These are phyloP conservation scores for Euphorbia celastroides DNA, from an alignment of 441 rosid species.

Conservation along the genomic window DNA sequence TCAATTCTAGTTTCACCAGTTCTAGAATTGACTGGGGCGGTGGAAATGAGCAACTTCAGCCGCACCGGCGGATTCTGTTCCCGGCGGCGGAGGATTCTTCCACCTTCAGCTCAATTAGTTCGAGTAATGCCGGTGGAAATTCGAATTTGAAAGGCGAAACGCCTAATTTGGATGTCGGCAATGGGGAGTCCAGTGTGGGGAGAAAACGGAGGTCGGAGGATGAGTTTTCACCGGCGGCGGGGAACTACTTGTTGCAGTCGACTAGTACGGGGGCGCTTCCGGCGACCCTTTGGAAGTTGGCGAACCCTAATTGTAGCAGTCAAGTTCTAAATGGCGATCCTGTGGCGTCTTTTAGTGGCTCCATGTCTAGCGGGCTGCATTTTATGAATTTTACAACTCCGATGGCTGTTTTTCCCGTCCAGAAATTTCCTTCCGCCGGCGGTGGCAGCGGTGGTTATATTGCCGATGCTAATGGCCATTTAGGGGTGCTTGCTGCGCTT, in stretches of 20 bases:
- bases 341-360: slow-evolving; percentile 23
- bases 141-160: too few relatives aligned
- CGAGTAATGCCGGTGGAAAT: too few relatives aligned
- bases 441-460: slow-evolving; percentile 14
- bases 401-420: slow-evolving; percentile 53
- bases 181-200: slow-evolving; percentile 12
- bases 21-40: too few relatives aligned
- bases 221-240: slow-evolving; percentile 45
- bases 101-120: too few relatives aligned
- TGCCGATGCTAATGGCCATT: slow-evolving; percentile 40
- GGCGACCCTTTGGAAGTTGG: slow-evolving; percentile 59
- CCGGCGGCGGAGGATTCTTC: too few relatives aligned
- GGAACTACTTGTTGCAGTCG: slow-evolving; percentile 50
- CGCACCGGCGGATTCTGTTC: too few relatives aligned
- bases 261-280: slow-evolving; percentile 38
- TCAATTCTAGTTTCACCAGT: too few relatives aligned
- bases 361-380: too few relatives aligned
- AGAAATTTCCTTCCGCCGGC: slow-evolving; percentile 39
- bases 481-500: slow-evolving; percentile 55
- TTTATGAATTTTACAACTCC: slow-evolving; percentile 67
- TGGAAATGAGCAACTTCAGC: too few relatives aligned
- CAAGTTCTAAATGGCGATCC: slow-evolving; percentile 63
- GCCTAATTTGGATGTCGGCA: too few relatives aligned
- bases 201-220: slow-evolving; percentile 46
- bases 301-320: slow-evolving; percentile 36